A percentile compares a stretch with the other conserved stretches of the same genome.
phyloP scores from a whole-genome alignment of 2,329 filamentous ascomycete genomes.

The Grosmannia serpens region DNA sequence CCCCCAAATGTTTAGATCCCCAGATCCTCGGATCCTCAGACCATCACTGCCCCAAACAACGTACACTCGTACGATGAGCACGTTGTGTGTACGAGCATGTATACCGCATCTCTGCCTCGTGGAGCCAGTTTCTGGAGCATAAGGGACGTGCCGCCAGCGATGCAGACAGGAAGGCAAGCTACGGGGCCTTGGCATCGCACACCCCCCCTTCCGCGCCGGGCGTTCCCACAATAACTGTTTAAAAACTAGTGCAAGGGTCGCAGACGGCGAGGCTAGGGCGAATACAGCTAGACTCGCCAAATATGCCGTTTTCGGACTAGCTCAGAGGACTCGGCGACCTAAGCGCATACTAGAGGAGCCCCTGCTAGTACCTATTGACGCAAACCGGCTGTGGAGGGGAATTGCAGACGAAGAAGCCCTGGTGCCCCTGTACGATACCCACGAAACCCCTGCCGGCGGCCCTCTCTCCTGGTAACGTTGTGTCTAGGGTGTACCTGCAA shows the following conservation, averaged over 20 bases:
- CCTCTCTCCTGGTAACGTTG: background rate
- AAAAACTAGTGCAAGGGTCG: background rate
- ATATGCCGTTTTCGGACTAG: background rate
- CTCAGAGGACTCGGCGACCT: constrained; percentile 1
- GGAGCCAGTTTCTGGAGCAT: background rate
- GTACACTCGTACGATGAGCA: background rate
- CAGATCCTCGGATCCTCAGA: background rate
- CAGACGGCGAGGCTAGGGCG: background rate
- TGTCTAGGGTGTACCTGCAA: background rate
- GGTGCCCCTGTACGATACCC: background rate
- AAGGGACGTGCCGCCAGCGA: background rate
- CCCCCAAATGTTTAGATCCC: background rate
- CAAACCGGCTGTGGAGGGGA: background rate
- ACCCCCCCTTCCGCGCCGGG: background rate
- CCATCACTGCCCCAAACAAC: background rate
- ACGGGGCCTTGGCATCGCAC: background rate
- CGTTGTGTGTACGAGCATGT: background rate
- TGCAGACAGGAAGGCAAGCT: background rate
- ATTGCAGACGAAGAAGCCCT: background rate
- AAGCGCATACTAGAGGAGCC: too few species aligned
- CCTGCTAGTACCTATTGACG: background rate
- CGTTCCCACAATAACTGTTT: constrained; percentile 2
- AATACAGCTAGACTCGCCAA: constrained; percentile 3
- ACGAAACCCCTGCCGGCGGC: background rate
- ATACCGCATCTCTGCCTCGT: background rate